These are phyloP conservation scores for Diaporthe australafricana DNA, from an alignment of 2,329 filamentous ascomycete species.

Conservation along the genomic window DNA sequence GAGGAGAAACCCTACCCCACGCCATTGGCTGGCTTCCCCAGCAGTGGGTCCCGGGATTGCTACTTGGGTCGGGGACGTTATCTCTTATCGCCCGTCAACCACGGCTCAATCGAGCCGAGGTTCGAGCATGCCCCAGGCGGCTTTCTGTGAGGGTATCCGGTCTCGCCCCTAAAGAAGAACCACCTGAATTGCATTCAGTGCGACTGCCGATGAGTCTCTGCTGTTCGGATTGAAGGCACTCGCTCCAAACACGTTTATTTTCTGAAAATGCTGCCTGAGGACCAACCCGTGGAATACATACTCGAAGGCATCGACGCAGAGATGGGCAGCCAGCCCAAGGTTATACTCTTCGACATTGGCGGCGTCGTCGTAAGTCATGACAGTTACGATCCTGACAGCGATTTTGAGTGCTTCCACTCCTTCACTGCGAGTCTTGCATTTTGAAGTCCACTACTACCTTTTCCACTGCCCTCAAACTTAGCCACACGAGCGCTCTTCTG, in stretches of 20 bases:
- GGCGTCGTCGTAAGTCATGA: constrained; percentile 88
- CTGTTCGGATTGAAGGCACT: too few species aligned
- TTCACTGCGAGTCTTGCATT: not conserved
- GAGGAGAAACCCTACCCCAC: constrained; percentile 25
- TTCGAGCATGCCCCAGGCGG: not conserved
- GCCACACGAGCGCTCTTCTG: not conserved
- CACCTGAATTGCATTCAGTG: not conserved
- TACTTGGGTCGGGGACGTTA: constrained; percentile 24
- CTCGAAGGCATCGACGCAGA: constrained; percentile 46
- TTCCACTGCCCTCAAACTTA: not conserved
- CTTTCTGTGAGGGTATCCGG: not conserved
- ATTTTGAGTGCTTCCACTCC: not conserved
- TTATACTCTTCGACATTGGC: constrained; percentile 93
- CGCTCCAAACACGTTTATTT: not conserved
- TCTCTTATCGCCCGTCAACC: constrained; percentile 14
- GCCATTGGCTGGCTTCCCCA: constrained; percentile 17
- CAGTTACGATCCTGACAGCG: too few species aligned
- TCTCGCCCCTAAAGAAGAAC: not conserved
- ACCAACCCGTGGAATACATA: constrained; percentile 45
- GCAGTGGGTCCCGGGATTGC: constrained; percentile 12
- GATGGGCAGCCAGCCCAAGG: constrained; percentile 71
- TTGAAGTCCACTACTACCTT: not conserved
- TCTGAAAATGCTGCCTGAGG: constrained; percentile 39
- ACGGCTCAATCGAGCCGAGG: constrained; percentile 8
- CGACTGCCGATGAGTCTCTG: not conserved